Percentiles rank a stretch among this genome's conserved stretches.
phyloP scores from a whole-genome alignment of 2,329 filamentous ascomycete genomes.

The Verticillium longisporum region DNA sequence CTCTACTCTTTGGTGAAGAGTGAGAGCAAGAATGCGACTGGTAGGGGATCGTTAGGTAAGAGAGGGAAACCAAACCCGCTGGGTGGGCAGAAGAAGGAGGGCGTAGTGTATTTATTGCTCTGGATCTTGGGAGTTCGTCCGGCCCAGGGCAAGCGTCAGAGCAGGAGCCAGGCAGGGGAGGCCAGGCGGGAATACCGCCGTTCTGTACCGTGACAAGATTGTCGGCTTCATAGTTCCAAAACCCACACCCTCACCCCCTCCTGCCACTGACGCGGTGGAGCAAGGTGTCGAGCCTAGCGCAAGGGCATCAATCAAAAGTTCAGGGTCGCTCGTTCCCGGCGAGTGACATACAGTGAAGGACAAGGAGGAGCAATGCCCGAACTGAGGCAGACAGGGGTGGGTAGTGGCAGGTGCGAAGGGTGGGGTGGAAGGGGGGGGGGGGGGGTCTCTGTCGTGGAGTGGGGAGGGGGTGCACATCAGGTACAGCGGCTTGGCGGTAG shows the following conservation, averaged over 20 bases:
- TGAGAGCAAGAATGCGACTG: neutral
- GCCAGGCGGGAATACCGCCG: neutral
- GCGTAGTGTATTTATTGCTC: constrained; percentile 1
- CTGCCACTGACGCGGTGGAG: neutral
- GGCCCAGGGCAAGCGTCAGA: neutral
- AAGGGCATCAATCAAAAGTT: neutral
- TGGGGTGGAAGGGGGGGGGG: neutral
- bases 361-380: neutral
- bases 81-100: neutral
- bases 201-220: neutral
- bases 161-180: neutral
- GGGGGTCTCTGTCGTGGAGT: neutral
- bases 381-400: neutral
- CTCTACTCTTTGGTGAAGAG: constrained; percentile 2
- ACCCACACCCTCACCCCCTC: neutral
- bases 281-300: neutral
- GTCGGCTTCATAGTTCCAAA: neutral
- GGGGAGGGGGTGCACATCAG: neutral
- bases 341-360: neutral
- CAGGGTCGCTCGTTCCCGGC: neutral
- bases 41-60: neutral
- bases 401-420: neutral
- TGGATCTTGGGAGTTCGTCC: neutral
- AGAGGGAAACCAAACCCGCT: constrained; percentile 1
- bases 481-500: neutral